Evolutionary conservation across 495 filamentous ascomycete genomes (phyloP), one percentile per base, ranked within the genome.

Genomic region (Hypomontagnella submonticulosa): DNA sequence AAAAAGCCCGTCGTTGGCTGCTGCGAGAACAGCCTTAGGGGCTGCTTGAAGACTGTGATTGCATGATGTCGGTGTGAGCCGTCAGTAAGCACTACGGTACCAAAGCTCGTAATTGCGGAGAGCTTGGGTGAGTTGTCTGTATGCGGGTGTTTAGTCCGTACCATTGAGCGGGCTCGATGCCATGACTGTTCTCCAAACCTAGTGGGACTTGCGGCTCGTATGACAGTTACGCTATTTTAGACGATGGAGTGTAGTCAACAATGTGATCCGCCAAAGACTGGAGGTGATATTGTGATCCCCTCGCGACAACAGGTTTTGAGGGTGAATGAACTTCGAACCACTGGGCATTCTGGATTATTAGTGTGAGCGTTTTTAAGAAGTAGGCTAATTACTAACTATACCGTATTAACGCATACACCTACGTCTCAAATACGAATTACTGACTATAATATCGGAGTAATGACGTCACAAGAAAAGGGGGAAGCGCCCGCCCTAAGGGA

Each of bases 1-100:
- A 82, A 79, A 76, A 79, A 88, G 23, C 87, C 87, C 3, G 85
- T 88, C 70, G 84, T 73, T 1, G 87, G 87, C 33, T 77, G 71
- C 34, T 81, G 78, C 54, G 81, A 83, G 77, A 87, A 87, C 53
- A 83, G 70, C 27, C 75, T 73, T 15, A 88, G 80, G 8, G 86
- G 86, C 48, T 83, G 78, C 41, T 81, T 80, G 72, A 86, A 80
- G 47, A 89, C 85, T 85, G 72, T 10, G 49, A 48, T 34, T 37
- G 27, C 37, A 30, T 20, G 33, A 48, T 48, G 18, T 13, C 20
- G 10, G 13, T 50, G 56, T 44, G 42, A 54, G 56, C 34, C 42
- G 44, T 34, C 8, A 18, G 41, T 68, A 48, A 55, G 53, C 53
- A 59, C 58, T 59, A 68, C 36, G 38, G 48, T 16, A 58, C 7